Evolutionary conservation across 2,329 filamentous ascomycete species (phyloP), one percentile per base, ranked within the genome.

Genomic region (Ceratocystis colombiana): DNA sequence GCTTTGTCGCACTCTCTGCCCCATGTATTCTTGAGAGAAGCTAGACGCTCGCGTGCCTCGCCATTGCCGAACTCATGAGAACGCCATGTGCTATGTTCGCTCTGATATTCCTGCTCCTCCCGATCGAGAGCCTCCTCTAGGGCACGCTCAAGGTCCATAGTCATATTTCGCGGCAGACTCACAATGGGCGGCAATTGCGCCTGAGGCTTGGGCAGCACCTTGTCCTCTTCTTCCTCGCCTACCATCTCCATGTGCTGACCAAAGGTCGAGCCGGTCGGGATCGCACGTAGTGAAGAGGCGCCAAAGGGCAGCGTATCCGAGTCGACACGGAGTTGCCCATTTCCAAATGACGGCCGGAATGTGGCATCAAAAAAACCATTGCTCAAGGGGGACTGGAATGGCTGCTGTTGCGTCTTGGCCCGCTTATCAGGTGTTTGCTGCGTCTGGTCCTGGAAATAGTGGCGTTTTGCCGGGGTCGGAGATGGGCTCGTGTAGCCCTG

Each of bases 301-400:
- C 45, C 33, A 20, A 65, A 65, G 15, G 64, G 64, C 64, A 65
- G n/a, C 5, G 63, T 67, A 22, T 55, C 61, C 30, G 62, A 65
- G 22, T 67, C 66, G 15, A 65, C 44, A 22, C 63, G 63, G 3
- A 55, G 57, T 45, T 61, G 64, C 12, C 64, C 64, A 28, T 61
- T 48, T 10, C 30, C 55, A 50, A 61, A 61, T 5, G 64, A 61
- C 30, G 33, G 28, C 8, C 64, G 33, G 5, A 6, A 25, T 48
- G 41, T 46, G 7, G 33, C 15, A 30, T 48, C 33, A 46, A 46
- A 46, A 15, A 53, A 20, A 22, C 53, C 53, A 25, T 12, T 41
- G 15, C 10, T 33, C 12, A 44, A 17, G 3, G n/a, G 41, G 41
- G 28, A 33, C 22, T 41, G 20, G 25, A 37, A n/a, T n/a, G 28